phyloP scores from a whole-genome alignment of 306 rosid species.

The Lathyrus aphaca region DNA sequence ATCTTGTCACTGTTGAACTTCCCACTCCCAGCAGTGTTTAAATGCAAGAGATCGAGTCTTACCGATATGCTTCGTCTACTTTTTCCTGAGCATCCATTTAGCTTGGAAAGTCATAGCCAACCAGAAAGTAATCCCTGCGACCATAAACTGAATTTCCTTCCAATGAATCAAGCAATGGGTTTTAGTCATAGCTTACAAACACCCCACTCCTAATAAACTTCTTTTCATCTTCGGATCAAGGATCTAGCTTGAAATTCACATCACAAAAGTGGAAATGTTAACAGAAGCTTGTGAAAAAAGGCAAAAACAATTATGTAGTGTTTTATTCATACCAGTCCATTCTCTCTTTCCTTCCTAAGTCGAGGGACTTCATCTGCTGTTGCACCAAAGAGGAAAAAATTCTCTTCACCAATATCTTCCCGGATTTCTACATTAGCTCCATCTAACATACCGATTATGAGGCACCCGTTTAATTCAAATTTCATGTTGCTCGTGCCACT shows the following conservation, averaged over 20 bases:
- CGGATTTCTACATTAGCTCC: conserved; percentile 97
- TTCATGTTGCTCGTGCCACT: conserved; percentile 99
- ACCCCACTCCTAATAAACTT: conserved; percentile 79
- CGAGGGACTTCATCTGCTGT: conserved; percentile 85
- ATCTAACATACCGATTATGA: conserved; percentile 91
- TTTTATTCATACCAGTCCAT: conserved; percentile 62
- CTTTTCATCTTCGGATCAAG: conserved; percentile 89
- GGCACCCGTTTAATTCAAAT: conserved; percentile 93
- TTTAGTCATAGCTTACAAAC: conserved; percentile 87
- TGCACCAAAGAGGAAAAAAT: conserved; percentile 94
- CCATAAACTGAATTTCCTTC: conserved; percentile 95
- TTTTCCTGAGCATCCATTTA: conserved; percentile 87
- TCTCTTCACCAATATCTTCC: conserved; percentile 83
- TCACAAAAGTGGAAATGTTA: conserved; percentile 19
- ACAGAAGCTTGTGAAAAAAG: background rate
- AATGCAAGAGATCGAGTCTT: conserved; percentile 33
- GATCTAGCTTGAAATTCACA: conserved; percentile 81
- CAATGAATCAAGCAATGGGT: conserved; percentile 82
- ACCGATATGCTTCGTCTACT: conserved; percentile 94
- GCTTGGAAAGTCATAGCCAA: conserved; percentile 86
- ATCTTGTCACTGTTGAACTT: conserved; percentile 97
- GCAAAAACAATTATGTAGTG: background rate
- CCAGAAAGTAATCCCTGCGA: conserved; percentile 93
- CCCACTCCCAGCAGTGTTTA: conserved; percentile 97
- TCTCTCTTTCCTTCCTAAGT: conserved; percentile 87